phyloP scores from a whole-genome alignment of 2,329 filamentous ascomycete species.

The Alternaria gaisen region DNA sequence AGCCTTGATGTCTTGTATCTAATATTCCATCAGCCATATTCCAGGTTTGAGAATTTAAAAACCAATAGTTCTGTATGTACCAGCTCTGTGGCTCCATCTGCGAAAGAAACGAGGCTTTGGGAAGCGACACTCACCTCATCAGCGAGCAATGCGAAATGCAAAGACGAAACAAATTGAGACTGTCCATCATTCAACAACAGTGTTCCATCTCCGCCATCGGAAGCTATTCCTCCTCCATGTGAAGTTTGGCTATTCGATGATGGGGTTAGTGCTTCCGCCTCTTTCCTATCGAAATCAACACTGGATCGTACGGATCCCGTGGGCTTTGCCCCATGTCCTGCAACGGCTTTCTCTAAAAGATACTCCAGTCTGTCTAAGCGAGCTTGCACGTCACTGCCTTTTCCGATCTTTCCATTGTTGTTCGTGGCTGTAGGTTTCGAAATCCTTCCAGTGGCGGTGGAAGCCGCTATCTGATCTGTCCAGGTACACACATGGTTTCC shows the following conservation, averaged over 20 bases:
- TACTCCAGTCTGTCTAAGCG: slow-evolving; percentile 50
- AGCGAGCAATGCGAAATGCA: slow-evolving; percentile 52
- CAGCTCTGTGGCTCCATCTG: background rate
- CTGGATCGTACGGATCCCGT: slow-evolving; percentile 27
- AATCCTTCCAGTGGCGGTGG: slow-evolving; percentile 32
- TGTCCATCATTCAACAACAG: slow-evolving; percentile 49
- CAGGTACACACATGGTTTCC: slow-evolving; percentile 50
- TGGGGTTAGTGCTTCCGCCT: slow-evolving; percentile 37
- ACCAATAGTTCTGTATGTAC: background rate
- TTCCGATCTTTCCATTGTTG: slow-evolving; percentile 31
- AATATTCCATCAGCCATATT: slow-evolving; percentile 4
- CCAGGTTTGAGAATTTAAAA: background rate
- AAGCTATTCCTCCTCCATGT: slow-evolving; percentile 46
- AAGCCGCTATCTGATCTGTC: slow-evolving; percentile 40
- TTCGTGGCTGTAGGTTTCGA: slow-evolving; percentile 32
- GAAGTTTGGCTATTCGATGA: slow-evolving; percentile 47
- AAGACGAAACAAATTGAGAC: slow-evolving; percentile 51
- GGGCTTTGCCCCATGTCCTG: slow-evolving; percentile 27
- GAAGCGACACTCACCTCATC: slow-evolving; percentile 44
- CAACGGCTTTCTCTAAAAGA: slow-evolving; percentile 46
- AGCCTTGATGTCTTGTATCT: slow-evolving; percentile 53
- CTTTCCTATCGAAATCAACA: slow-evolving; percentile 31
- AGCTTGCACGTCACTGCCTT: slow-evolving; percentile 46
- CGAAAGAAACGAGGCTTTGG: background rate
- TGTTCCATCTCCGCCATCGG: slow-evolving; percentile 49